Percentiles rank a stretch among this genome's conserved stretches.
phyloP scores from a whole-genome alignment of 2,329 filamentous ascomycete genomes.

The Exophiala xenobiotica region DNA sequence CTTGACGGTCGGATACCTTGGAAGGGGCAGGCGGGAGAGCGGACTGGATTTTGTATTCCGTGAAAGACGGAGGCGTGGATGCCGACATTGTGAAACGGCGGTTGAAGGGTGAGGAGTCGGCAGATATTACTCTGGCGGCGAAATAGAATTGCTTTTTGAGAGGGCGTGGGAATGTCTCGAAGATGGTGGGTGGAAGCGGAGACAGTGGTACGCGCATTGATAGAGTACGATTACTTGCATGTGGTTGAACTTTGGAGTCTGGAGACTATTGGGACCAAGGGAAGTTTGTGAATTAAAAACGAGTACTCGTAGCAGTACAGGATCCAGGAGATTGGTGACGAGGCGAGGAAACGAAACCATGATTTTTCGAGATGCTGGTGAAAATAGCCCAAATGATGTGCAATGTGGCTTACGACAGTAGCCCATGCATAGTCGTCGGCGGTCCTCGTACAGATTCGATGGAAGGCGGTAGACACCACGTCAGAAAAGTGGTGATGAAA shows the following conservation, averaged over 20 bases:
- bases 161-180: conserved; percentile 22
- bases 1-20: conserved; percentile 57
- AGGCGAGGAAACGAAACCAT: too few relatives aligned
- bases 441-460: too few relatives aligned
- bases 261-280: neutral
- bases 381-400: too few relatives aligned
- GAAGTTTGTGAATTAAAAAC: too few relatives aligned
- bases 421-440: too few relatives aligned
- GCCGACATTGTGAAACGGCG: conserved; percentile 5
- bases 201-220: conserved; percentile 1
- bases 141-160: neutral
- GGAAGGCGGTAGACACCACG: too few relatives aligned
- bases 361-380: too few relatives aligned
- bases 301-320: too few relatives aligned
- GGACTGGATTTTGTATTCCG: conserved; percentile 13
- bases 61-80: neutral
- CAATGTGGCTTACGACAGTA: too few relatives aligned
- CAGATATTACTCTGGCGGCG: neutral
- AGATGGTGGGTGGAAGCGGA: conserved; percentile 21
- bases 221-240: neutral
- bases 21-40: conserved; percentile 39
- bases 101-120: conserved; percentile 2
- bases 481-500: too few relatives aligned
- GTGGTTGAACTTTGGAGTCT: neutral
- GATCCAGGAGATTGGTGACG: too few relatives aligned